Conservation (phyloP, 2,329 filamentous ascomycete species). For the Monilinia polystroma region DNA sequence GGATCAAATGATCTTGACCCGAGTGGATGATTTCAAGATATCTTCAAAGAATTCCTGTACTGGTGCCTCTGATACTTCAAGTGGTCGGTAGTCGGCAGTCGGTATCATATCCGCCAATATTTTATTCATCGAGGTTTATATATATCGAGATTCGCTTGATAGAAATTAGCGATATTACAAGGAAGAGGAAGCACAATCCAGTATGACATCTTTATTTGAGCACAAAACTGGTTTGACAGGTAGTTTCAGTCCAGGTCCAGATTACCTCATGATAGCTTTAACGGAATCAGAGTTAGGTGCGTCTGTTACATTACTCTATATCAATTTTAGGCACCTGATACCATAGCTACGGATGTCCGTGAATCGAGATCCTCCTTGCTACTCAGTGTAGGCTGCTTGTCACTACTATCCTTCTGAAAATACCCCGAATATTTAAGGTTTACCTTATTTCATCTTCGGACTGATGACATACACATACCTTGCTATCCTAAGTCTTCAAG, state of each 20-base stretch:
- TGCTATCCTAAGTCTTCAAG: neutral
- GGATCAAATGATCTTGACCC: neutral
- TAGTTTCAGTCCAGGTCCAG: neutral
- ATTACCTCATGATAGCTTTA: neutral
- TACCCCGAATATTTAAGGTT: neutral
- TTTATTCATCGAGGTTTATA: neutral
- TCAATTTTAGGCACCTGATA: neutral
- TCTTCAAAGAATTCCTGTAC: neutral
- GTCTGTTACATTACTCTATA: neutral
- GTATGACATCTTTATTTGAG: neutral
- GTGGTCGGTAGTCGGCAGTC: no score
- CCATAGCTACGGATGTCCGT: neutral
- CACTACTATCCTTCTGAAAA: neutral
- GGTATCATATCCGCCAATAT: no score
- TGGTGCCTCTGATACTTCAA: no score
- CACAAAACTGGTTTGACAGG: neutral
- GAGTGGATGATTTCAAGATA: neutral
- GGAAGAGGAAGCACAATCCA: neutral
- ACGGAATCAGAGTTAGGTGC: neutral
- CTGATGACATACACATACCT: neutral
- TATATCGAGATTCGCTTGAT: neutral
- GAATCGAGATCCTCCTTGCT: neutral
- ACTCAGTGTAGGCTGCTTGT: neutral
- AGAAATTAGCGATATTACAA: neutral
- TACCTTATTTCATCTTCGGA: neutral